Evolutionary conservation across 306 rosid species (phyloP).

Genomic region (apple (Malus domestica)): ASM211411v1 NC_041804.1:22145501-22146000

Average conservation of each 20-base stretch:
- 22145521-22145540: not conserved
- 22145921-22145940: not conserved
- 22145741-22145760: not conserved
- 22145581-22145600: not conserved
- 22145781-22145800: not conserved
- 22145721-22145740: constrained; percentile 4
- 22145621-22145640: constrained; percentile 3
- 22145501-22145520: not conserved
- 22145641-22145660: not conserved
- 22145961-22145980: not conserved
- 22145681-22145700: not conserved
- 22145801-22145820: not conserved
- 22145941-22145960: not conserved
- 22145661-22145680: not conserved
- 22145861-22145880: not conserved
- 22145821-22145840: not conserved
- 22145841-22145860: not conserved
- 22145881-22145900: not conserved
- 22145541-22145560: not conserved
- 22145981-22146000: not conserved
- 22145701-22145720: not conserved
- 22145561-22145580: constrained; percentile 7
- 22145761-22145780: not conserved
- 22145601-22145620: constrained; percentile 3
- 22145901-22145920: not conserved